phyloP scores from a whole-genome alignment of 768 basidiomycete species.

The Paxillus involutus region DNA sequence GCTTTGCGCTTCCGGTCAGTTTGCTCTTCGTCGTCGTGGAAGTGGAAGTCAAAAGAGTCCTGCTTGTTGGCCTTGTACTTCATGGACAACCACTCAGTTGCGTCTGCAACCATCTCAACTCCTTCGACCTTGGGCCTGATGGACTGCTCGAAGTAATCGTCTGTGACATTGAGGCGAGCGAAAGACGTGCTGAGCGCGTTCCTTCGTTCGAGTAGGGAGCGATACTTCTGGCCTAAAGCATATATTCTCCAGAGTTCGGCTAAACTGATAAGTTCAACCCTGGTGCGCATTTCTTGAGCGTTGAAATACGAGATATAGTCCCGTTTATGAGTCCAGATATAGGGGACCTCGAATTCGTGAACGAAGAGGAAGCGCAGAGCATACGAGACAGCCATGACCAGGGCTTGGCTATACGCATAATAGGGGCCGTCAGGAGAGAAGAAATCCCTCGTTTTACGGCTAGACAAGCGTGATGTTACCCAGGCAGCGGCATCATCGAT shows the following conservation, averaged over 20 bases:
- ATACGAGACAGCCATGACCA: conserved; percentile 78
- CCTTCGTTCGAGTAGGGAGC: conserved; percentile 78
- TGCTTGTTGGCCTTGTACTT: conserved; percentile 78
- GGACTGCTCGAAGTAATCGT: conserved; percentile 75
- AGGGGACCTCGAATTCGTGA: conserved; percentile 90
- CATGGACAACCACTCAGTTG: conserved; percentile 87
- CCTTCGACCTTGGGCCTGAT: conserved; percentile 68
- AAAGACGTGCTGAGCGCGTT: conserved; percentile 64
- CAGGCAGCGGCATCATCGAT: conserved; percentile 82
- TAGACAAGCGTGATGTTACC: conserved; percentile 81
- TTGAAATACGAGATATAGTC: conserved; percentile 90
- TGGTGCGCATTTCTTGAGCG: conserved; percentile 56
- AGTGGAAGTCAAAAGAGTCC: conserved; percentile 59
- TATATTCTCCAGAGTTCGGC: conserved; percentile 92
- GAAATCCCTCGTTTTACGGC: conserved; percentile 68
- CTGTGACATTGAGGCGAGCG: conserved; percentile 62
- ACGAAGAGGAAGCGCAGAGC: conserved; percentile 83
- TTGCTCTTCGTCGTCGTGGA: conserved; percentile 64
- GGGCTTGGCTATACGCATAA: conserved; percentile 57
- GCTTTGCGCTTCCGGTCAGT: conserved; percentile 69
- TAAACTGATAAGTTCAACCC: conserved; percentile 69
- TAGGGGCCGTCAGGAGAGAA: conserved; percentile 65
- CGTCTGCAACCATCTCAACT: conserved; percentile 88
- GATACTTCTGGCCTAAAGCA: conserved; percentile 84
- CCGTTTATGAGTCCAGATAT: conserved; percentile 90